Conservation (phyloP, 2,329 filamentous ascomycete genomes). For the Verticillium isaacii region DNA sequence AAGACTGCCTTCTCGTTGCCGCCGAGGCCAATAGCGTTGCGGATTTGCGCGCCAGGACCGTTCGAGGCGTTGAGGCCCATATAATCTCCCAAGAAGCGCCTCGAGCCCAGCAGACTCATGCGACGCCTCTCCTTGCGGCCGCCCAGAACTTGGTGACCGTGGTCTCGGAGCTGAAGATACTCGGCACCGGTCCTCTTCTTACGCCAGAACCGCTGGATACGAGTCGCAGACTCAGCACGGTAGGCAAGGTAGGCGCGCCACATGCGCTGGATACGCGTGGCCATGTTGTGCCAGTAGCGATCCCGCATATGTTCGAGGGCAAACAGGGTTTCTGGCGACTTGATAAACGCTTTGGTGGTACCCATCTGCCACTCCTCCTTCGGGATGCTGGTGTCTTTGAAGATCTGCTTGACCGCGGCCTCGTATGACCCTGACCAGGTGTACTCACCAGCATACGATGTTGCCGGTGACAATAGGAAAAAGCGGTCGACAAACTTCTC, state of each 20-base stretch:
- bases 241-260: conserved; percentile 97
- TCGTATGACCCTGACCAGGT: conserved; percentile 89
- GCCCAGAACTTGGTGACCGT: conserved; percentile 76
- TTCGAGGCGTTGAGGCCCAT: conserved; percentile 77
- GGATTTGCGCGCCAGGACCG: conserved; percentile 77
- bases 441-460: conserved; percentile 94
- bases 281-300: conserved; percentile 99
- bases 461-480: conserved; percentile 89
- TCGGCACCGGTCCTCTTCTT: conserved; percentile 88
- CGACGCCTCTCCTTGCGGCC: conserved; percentile 86
- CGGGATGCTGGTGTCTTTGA: conserved; percentile 95
- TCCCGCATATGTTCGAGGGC: conserved; percentile 97
- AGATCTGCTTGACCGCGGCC: conserved; percentile 83
- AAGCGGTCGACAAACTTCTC: conserved; percentile 98
- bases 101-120: conserved; percentile 86
- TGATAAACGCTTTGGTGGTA: conserved; percentile 95
- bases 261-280: conserved; percentile 91
- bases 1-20: conserved; percentile 75
- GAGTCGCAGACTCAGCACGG: conserved; percentile 82
- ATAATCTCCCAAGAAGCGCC: conserved; percentile 93
- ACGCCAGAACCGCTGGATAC: conserved; percentile 94
- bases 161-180: conserved; percentile 80
- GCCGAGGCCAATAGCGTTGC: conserved; percentile 66
- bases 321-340: conserved; percentile 94
- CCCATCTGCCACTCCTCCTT: conserved; percentile 96